A percentile compares a stretch with the other conserved stretches of the same genome.
Conservation (phyloP, 257 asterid species). For the Petrea volubilis region DNA sequence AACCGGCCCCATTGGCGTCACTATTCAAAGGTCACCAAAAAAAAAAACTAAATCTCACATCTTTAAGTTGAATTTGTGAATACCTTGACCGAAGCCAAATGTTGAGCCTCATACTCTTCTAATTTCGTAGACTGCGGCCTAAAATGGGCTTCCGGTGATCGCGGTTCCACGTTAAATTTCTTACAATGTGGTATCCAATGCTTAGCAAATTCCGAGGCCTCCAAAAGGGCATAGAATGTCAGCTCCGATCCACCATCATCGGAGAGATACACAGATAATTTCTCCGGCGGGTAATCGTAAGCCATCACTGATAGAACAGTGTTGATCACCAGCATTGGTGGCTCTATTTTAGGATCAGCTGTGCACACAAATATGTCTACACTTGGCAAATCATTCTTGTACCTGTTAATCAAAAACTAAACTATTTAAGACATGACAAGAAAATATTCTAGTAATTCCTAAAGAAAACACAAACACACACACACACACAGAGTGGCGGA, state of each 20-base stretch:
- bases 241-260: conserved; percentile 83
- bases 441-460: neutral
- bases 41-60: too few species aligned
- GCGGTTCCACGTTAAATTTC: conserved; percentile 61
- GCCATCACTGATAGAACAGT: conserved; percentile 89
- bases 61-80: too few species aligned
- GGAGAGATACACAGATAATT: conserved; percentile 73
- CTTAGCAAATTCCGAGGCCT: conserved; percentile 65
- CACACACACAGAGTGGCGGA: neutral
- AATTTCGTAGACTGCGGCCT: conserved; percentile 14
- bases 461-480: neutral
- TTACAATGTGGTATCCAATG: conserved; percentile 83
- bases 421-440: neutral
- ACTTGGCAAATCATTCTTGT: conserved; percentile 58
- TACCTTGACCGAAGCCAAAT: conserved; percentile 61
- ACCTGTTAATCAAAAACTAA: conserved; percentile 31
- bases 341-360: conserved; percentile 81
- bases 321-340: conserved; percentile 79
- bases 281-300: conserved; percentile 79
- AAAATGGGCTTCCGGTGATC: conserved; percentile 72
- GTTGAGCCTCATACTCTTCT: conserved; percentile 39
- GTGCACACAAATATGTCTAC: conserved; percentile 88
- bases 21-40: too few species aligned
- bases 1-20: too few species aligned
- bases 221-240: conserved; percentile 75